Evolutionary conservation across 441 rosid genomes (phyloP).

Genomic region (Pelargonium australe): DNA sequence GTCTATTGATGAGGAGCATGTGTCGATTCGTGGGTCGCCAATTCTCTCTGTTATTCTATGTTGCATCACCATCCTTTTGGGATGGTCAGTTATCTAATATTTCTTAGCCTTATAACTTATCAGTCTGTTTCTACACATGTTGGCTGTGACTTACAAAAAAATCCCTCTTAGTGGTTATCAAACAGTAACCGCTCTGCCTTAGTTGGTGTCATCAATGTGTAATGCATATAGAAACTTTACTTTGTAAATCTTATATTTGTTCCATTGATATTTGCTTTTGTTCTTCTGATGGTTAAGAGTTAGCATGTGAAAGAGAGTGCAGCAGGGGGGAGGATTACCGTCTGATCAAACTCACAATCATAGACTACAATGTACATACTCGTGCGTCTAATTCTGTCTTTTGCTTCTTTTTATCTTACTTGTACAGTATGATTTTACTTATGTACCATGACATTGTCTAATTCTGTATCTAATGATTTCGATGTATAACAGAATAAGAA

Average conservation of each 20-base stretch:
- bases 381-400: background rate
- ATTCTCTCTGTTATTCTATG: too few relatives aligned
- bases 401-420: background rate
- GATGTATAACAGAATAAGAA: conserved; percentile 47
- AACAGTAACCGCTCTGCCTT: too few relatives aligned
- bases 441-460: background rate
- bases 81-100: too few relatives aligned
- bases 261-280: conserved; percentile 2
- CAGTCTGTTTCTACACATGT: too few relatives aligned
- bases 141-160: too few relatives aligned
- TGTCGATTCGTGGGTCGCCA: too few relatives aligned
- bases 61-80: too few relatives aligned
- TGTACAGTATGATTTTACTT: background rate
- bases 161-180: too few relatives aligned
- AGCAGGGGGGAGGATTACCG: conserved; percentile 92
- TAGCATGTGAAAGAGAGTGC: conserved; percentile 88
- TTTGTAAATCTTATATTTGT: background rate
- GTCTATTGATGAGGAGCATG: too few relatives aligned
- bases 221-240: background rate
- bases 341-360: conserved; percentile 72
- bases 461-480: conserved; percentile 13
- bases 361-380: conserved; percentile 52
- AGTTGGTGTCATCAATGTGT: too few relatives aligned
- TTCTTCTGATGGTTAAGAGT: conserved; percentile 34
- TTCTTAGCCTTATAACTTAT: too few relatives aligned